Base-by-base conservation (phyloP, 1,139 yeast species). In the Nematodospora anomalae region DNA sequence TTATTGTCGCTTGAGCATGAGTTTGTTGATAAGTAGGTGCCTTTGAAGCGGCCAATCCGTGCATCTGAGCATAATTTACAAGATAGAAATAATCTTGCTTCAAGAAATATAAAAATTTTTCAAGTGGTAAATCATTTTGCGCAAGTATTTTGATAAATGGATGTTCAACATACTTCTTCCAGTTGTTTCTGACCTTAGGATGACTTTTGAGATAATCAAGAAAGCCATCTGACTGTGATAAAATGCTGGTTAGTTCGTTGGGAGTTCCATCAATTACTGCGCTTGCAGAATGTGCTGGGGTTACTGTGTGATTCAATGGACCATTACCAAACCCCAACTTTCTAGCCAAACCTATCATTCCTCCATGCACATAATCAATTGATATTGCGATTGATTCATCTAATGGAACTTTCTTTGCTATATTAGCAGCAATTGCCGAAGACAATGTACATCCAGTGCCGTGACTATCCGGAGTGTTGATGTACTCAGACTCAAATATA, bases 361-460 rank as follows among this genome's bases (percentile, higher is more conserved):
- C 89, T 38, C 67, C 66, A 48, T 82, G 89, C 11, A 87, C 80
- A 50, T 76, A 89, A 43, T 74, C 75, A 37, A 86, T 75, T 0
- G 83, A 76, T 16, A 73, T 61, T 6, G 68, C 67, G 6, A 85
- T 72, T 0, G 95, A 67, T 3, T 67, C 69, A 2, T 51, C 46
- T 8, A 85, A 50, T 0, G 64, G 26, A 24, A 52, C 45, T 0
- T 79, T 80, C 29, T 65, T 67, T 2, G 95, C 90, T 32, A 87
- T 49, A 48, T 84, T 80, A 1, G 94, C 79, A 0, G 95, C 83
- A 47, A 89, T 82, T 1, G 95, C 74, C 1, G 96, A 81, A 0
- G 95, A 80, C 35, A 89, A 65, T 0, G 96, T 85, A 57, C 97
- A 89, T 0, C 97, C 97, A 2, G 96, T 87, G 7, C 97, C 97